Base-by-base conservation (phyloP, 306 rosid genomes). In the Bauhinia variegata region DNA sequence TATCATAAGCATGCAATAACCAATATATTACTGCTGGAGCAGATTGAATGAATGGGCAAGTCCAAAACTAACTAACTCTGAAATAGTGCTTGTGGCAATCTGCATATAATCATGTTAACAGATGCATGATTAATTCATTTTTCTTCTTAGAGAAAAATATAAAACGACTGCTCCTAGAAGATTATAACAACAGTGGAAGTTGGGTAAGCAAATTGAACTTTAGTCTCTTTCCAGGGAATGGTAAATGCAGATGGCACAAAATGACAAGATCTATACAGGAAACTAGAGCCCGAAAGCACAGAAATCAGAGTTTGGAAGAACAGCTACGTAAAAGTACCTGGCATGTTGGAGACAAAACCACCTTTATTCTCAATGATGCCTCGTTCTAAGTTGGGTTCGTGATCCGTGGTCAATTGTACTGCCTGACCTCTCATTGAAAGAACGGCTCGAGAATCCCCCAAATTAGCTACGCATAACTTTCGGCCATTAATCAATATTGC, bases 271-370 rank as follows among this genome's bases (percentile, higher is more conserved):
- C 41, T 68, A 61, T 14, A 15, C 31, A 37, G 66, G 68, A 63
- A 64, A 63, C 12, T 42, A n/a, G 70, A 55, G 52, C 11, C 14
- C 28, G 33, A 31, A 78, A 30, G 39, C 65, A 33, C 3, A 54
- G 15, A 23, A 36, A 71, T 33, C 47, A 54, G 9, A 60, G 9
- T 49, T 15, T 63, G 61, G 17, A 71, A 52, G 31, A 68, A 14
- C 8, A 52, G 51, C 61, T 68, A 48, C 54, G 50, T 37, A 53
- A 15, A 54, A 52, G 53, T 77, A 89, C 98, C 96, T 86, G 98
- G 98, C 84, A 92, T 79, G 83, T 92, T 92, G 54, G 98, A 92
- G 80, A 92, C 96, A 72, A 92, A 92, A 72, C 98, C 98, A 65
- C 98, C 98, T 78, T 70, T 87, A 75, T 72, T 79, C 79, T 92